These are phyloP conservation scores for Populus alba DNA, from an alignment of 345 rosid genomes.

Conservation along the genomic window DNA sequence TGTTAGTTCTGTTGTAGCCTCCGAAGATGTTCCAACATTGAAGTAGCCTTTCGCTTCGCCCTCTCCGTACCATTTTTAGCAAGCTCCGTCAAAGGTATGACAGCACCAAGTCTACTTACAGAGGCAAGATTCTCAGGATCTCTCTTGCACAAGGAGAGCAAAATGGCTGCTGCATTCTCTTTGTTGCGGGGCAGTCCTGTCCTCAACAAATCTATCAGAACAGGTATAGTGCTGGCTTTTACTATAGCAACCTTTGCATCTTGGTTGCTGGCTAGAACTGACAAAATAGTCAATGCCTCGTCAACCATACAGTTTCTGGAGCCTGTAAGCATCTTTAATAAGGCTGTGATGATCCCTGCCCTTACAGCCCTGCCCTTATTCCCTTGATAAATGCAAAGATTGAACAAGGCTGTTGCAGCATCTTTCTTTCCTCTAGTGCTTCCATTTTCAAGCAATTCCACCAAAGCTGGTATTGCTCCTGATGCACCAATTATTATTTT, in stretches of 20 bases:
- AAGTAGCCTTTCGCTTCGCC: constrained; percentile 75
- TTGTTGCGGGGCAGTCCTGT: constrained; percentile 65
- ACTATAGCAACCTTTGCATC: constrained; percentile 71
- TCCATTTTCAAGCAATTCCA: constrained; percentile 66
- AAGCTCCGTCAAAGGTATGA: constrained; percentile 75
- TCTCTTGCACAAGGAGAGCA: constrained; percentile 83
- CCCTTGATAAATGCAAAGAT: constrained; percentile 77
- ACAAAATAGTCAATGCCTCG: constrained; percentile 75
- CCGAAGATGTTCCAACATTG: constrained; percentile 69
- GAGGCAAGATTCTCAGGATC: constrained; percentile 60
- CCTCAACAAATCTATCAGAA: constrained; percentile 57
- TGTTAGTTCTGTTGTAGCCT: constrained; percentile 41
- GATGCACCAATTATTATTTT: constrained; percentile 85
- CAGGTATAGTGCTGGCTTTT: constrained; percentile 60
- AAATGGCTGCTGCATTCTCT: constrained; percentile 82
- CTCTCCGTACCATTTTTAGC: constrained; percentile 83
- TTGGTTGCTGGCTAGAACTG: constrained; percentile 68
- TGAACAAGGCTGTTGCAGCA: constrained; percentile 89
- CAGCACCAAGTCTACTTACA: constrained; percentile 77
- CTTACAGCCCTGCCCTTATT: constrained; percentile 88
- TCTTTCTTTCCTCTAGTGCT: constrained; percentile 86
- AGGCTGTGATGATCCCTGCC: constrained; percentile 67
- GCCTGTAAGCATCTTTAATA: constrained; percentile 65
- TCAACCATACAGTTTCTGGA: constrained; percentile 64
- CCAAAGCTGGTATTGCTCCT: constrained; percentile 79